These are phyloP conservation scores for Apophysomyces sp. DNA, from an alignment of 371 early-diverging fungal genomes.

Conservation along the genomic window DNA sequence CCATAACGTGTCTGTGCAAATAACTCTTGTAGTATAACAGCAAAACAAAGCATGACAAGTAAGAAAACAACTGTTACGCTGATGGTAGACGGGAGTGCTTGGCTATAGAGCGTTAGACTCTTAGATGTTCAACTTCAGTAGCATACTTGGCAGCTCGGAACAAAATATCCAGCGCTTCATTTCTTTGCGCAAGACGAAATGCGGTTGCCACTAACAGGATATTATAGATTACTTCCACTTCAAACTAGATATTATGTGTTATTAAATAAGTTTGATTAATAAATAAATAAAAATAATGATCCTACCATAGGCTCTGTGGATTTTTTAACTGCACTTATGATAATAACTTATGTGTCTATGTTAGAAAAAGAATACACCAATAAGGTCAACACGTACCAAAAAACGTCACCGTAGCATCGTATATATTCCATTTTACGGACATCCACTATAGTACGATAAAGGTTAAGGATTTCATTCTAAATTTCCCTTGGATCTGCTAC, in stretches of 20 bases:
- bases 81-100: constrained; percentile 43
- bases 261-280: background rate
- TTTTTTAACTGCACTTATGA: constrained; percentile 24
- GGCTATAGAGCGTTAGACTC: constrained; percentile 17
- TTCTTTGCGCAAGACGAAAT: constrained; percentile 51
- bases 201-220: constrained; percentile 41
- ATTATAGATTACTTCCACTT: constrained; percentile 17
- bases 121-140: background rate
- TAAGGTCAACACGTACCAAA: constrained; percentile 13
- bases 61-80: constrained; percentile 47
- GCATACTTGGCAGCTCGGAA: constrained; percentile 48
- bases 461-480: background rate
- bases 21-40: constrained; percentile 48
- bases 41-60: constrained; percentile 46
- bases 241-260: constrained; percentile 2
- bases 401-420: constrained; percentile 36
- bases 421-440: constrained; percentile 49
- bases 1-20: constrained; percentile 52
- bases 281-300: background rate
- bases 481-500: background rate
- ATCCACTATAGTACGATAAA: constrained; percentile 28
- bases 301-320: constrained; percentile 27
- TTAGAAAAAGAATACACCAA: background rate
- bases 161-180: constrained; percentile 46
- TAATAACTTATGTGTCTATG: background rate